These are phyloP conservation scores for Boletus rubescentipes DNA, from an alignment of 768 basidiomycete genomes.

Conservation along the genomic window DNA sequence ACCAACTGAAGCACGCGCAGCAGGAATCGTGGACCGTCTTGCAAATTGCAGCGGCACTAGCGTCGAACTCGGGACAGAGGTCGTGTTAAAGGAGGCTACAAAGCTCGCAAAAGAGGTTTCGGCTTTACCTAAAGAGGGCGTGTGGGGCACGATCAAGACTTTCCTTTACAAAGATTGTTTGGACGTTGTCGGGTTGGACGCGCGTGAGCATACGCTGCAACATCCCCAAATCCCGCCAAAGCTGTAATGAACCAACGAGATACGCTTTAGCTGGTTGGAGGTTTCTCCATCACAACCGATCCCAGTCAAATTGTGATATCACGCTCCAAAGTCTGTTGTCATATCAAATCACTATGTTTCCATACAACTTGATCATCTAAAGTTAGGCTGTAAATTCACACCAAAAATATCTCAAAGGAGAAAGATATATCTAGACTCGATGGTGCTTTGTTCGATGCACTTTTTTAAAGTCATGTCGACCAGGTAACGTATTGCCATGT, in stretches of 20 bases:
- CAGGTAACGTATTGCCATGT: slow-evolving; percentile 22
- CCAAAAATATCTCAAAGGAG: background rate
- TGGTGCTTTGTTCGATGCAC: slow-evolving; percentile 3
- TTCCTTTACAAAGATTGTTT: slow-evolving; percentile 59
- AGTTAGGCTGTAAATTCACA: slow-evolving; percentile 1
- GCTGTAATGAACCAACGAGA: slow-evolving; percentile 14
- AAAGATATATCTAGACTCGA: background rate
- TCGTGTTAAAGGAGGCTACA: slow-evolving; percentile 61
- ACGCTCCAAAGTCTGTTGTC: background rate
- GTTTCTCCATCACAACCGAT: slow-evolving; percentile 8
- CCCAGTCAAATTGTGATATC: slow-evolving; percentile 1
- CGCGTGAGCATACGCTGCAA: slow-evolving; percentile 9
- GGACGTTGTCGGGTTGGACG: slow-evolving; percentile 34
- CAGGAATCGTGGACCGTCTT: slow-evolving; percentile 70
- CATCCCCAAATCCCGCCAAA: slow-evolving; percentile 11
- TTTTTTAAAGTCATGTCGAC: slow-evolving; percentile 11
- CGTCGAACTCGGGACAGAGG: slow-evolving; percentile 56
- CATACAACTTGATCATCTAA: slow-evolving; percentile 6
- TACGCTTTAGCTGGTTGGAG: slow-evolving; percentile 1
- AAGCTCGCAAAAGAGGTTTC: slow-evolving; percentile 57
- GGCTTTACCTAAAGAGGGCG: slow-evolving; percentile 53
- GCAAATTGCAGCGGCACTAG: slow-evolving; percentile 27
- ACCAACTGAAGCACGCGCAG: slow-evolving; percentile 62
- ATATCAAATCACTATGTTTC: slow-evolving; percentile 12
- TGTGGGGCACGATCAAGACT: slow-evolving; percentile 72